Base-by-base conservation (phyloP, 805 yeast genomes). In the Yamadazyma sp. region DNA sequence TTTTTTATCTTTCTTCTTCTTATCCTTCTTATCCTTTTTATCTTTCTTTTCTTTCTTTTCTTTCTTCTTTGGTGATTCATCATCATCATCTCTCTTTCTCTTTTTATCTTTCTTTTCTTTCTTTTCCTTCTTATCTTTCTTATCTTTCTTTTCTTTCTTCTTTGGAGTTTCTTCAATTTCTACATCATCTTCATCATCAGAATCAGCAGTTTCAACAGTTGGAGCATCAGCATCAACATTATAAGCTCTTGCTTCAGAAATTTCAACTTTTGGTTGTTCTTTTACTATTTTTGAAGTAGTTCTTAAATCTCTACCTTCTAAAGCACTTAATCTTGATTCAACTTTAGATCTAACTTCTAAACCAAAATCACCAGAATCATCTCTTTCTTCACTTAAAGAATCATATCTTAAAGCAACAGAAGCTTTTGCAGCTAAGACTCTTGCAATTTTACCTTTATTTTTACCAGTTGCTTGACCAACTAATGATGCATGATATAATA, bases 401-500 rank as follows among this genome's bases (percentile, higher is more conserved):
- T 93, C 98, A 63, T 85, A 91, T 75, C 98, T 86, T 52, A 91
- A 73, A 44, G 96, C 86, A 54, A 93, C 94, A 37, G 98, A 95
- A 49, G 97, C 95, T 73, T 93, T 93, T 41, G 98, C 98, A 52
- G 98, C 98, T 47, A 93, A 78, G 50, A 93, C 96, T 73, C 98
- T 83, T 40, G 98, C 98, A 61, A 93, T 87, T 75, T 89, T 93
- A 73, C 98, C 98, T 76, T 93, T 93, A 73, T 93, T 93, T 69
- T 85, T 85, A 68, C 96, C 96, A 33, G 95, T 76, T 40, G 98
- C 98, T 75, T 91, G 96, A 48, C 98, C 98, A 50, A 93, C 94
- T 47, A 93, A 75, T 20, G 96, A 86, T 39, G 98, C 96, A 62
- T 93, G 98, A 74, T 93, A 93, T 51, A 93, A 75, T 55, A 93